These are phyloP conservation scores for Diaporthe aspalathi DNA, from an alignment of 2,329 filamentous ascomycete species.

Conservation along the genomic window DNA sequence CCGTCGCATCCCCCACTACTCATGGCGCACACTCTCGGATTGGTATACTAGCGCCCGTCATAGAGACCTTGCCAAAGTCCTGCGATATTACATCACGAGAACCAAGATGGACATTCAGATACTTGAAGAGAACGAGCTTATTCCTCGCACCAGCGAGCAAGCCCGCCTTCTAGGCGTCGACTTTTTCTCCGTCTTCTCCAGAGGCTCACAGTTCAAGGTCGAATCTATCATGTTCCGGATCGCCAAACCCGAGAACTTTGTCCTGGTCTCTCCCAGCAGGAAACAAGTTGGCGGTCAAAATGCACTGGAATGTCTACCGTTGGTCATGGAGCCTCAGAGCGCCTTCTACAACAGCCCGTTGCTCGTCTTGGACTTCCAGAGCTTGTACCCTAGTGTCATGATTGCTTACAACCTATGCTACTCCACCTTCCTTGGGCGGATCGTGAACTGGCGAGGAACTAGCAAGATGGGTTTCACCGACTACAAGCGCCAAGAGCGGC, in stretches of 20 bases:
- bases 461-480: constrained; percentile 96
- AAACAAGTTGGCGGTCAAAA: constrained; percentile 96
- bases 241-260: constrained; percentile 94
- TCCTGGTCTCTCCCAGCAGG: constrained; percentile 88
- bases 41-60: constrained; percentile 82
- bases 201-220: constrained; percentile 98
- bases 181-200: constrained; percentile 95
- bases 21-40: constrained; percentile 78
- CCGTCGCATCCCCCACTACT: constrained; percentile 87
- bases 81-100: constrained; percentile 81
- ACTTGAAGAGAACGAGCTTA: constrained; percentile 87
- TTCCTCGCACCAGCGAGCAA: constrained; percentile 92
- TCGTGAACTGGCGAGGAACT: constrained; percentile 86
- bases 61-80: constrained; percentile 76
- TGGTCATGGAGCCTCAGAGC: constrained; percentile 98
- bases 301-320: constrained; percentile 89
- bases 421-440: constrained; percentile 91
- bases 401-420: constrained; percentile 99
- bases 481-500: constrained; percentile 79
- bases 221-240: constrained; percentile 99
- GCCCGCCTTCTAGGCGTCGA: constrained; percentile 92
- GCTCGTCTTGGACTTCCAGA: constrained; percentile 94
- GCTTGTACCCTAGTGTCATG: constrained; percentile 96
- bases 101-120: constrained; percentile 90
- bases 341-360: constrained; percentile 92